Percentiles rank a stretch among this genome's conserved stretches.
Conservation (phyloP, 768 basidiomycete species). For the Amanita pseudoporphyria region DNA sequence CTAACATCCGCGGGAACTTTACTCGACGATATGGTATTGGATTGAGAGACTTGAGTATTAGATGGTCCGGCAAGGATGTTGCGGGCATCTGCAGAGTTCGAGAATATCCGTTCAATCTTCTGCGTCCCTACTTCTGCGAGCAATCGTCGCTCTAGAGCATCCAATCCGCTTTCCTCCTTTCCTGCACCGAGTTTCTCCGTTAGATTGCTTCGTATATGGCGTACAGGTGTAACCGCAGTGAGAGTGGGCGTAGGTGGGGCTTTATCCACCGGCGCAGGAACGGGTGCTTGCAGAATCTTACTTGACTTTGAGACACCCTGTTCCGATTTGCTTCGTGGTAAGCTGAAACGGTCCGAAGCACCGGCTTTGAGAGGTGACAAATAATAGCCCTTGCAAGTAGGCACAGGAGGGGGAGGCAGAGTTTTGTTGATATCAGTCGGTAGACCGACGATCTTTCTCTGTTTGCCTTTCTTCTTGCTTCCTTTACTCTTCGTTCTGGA, state of each 20-base stretch:
- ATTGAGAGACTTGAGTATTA: neutral
- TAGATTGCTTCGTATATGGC: constrained; percentile 12
- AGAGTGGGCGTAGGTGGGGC: constrained; percentile 47
- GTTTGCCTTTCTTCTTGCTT: constrained; percentile 12
- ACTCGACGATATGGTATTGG: neutral
- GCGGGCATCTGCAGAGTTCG: constrained; percentile 21
- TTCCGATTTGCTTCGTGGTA: constrained; percentile 12
- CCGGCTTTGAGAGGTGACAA: neutral
- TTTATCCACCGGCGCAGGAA: constrained; percentile 18
- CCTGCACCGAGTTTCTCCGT: constrained; percentile 8
- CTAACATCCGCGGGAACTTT: constrained; percentile 8
- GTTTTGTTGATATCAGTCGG: constrained; percentile 39
- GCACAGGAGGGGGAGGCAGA: constrained; percentile 48
- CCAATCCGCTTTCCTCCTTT: constrained; percentile 45
- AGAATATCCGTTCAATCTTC: constrained; percentile 26
- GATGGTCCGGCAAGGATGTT: constrained; percentile 16
- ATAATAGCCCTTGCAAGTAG: constrained; percentile 18
- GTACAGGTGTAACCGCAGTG: constrained; percentile 23
- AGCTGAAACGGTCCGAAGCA: constrained; percentile 18
- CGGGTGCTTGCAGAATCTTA: constrained; percentile 1
- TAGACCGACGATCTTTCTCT: neutral
- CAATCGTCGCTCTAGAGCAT: constrained; percentile 61
- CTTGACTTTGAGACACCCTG: too few species aligned
- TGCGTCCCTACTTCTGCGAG: constrained; percentile 68
- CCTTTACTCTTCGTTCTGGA: constrained; percentile 13